Evolutionary conservation across 257 asterid species (phyloP).

Genomic region (Jasminum sambac): DNA sequence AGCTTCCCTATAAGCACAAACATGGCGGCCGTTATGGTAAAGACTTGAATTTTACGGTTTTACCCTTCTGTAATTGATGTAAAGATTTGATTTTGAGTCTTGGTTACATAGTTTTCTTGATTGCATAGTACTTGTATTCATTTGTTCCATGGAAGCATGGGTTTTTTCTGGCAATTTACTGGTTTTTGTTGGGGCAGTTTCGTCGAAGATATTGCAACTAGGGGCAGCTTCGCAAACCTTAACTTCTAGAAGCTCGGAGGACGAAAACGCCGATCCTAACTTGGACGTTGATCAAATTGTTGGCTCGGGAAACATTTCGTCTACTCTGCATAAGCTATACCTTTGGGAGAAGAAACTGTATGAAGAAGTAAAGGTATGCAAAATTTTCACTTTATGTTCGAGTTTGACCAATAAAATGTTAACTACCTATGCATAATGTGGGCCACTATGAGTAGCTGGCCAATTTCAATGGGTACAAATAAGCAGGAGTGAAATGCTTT

Average conservation of each 20-base stretch:
- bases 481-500: background rate
- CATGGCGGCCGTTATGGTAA: conserved; percentile 77
- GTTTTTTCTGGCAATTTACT: no score
- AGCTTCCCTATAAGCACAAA: conserved; percentile 72
- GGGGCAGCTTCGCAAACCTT: conserved; percentile 65
- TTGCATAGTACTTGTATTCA: no score
- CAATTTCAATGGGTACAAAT: no score
- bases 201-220: conserved; percentile 75
- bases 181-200: conserved; percentile 47
- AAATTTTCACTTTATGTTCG: no score
- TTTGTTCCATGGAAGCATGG: no score
- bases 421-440: no score
- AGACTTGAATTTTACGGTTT: conserved; percentile 26
- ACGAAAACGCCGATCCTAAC: conserved; percentile 47
- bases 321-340: conserved; percentile 79
- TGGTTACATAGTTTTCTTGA: conserved; percentile 1
- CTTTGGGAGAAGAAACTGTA: conserved; percentile 97
- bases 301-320: conserved; percentile 67
- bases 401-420: no score
- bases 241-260: conserved; percentile 46
- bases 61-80: conserved; percentile 1
- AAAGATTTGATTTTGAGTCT: conserved; percentile 17
- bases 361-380: conserved; percentile 90
- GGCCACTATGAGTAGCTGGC: no score
- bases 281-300: conserved; percentile 57